A percentile compares a stretch with the other conserved stretches of the same genome.
phyloP scores from a whole-genome alignment of 176 grass and related monocot genomes.

The Phyllostachys edulis region DNA sequence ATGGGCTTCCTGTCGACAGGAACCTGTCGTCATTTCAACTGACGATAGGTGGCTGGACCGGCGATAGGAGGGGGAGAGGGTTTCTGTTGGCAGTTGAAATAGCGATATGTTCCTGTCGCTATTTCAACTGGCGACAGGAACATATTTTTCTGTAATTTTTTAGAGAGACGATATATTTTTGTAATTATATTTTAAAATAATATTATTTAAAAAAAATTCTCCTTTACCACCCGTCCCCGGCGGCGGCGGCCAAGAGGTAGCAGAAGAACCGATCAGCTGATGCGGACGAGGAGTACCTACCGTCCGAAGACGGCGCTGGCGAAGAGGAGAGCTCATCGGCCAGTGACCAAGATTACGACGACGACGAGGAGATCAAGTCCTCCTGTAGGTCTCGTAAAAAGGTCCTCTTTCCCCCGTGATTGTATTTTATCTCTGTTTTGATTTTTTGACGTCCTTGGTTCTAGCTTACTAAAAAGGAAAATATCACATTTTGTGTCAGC shows the following conservation, averaged over 20 bases:
- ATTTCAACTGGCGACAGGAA: no score
- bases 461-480: not conserved
- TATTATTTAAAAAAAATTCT: no score
- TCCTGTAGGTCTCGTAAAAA: constrained; percentile 47
- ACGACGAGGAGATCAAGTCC: constrained; percentile 21
- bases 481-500: not conserved
- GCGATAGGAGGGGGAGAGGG: no score
- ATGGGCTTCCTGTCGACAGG: no score
- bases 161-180: no score
- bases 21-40: no score
- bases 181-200: no score
- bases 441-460: not conserved
- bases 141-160: no score
- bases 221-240: constrained; percentile 21
- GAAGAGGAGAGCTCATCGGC: constrained; percentile 18
- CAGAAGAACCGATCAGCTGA: constrained; percentile 44
- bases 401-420: not conserved
- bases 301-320: constrained; percentile 34
- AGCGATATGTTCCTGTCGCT: no score
- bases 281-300: constrained; percentile 72
- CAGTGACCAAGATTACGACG: constrained; percentile 12
- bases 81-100: no score
- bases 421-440: not conserved
- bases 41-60: no score
- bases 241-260: constrained; percentile 18